Conservation (phyloP, 1,139 yeast species). For the Yamadazyma jaroonii region DNA sequence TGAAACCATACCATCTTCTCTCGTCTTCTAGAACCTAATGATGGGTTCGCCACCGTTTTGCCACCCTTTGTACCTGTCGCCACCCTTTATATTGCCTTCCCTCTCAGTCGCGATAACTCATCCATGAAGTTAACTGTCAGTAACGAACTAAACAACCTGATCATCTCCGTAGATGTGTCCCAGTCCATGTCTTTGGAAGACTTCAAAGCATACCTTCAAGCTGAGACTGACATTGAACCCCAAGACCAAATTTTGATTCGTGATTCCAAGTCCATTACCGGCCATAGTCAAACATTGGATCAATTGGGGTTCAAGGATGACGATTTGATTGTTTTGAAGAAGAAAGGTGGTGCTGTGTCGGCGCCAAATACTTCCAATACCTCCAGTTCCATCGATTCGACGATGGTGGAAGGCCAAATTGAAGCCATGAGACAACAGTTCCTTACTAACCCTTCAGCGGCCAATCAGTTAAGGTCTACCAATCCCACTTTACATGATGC, state of each 20-base stretch:
- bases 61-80: neutral
- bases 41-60: no score
- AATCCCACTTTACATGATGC: conserved; percentile 45
- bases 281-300: conserved; percentile 34
- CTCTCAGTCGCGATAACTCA: neutral
- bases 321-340: conserved; percentile 50
- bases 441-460: conserved; percentile 35
- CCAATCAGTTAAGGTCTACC: conserved; percentile 28
- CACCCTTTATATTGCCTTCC: neutral
- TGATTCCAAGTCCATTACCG: conserved; percentile 41
- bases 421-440: conserved; percentile 51
- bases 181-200: conserved; percentile 64
- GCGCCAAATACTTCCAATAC: neutral
- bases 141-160: conserved; percentile 26
- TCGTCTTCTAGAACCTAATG: no score
- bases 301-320: conserved; percentile 50
- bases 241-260: conserved; percentile 45
- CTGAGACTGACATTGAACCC: conserved; percentile 61
- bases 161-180: conserved; percentile 54
- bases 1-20: no score
- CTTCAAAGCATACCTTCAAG: conserved; percentile 72
- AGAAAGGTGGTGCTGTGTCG: conserved; percentile 1
- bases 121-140: conserved; percentile 41
- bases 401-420: conserved; percentile 34
- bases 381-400: conserved; percentile 4